These are phyloP conservation scores for Zygoascus meyerae DNA, from an alignment of 1,139 yeast genomes.

Conservation along the genomic window DNA sequence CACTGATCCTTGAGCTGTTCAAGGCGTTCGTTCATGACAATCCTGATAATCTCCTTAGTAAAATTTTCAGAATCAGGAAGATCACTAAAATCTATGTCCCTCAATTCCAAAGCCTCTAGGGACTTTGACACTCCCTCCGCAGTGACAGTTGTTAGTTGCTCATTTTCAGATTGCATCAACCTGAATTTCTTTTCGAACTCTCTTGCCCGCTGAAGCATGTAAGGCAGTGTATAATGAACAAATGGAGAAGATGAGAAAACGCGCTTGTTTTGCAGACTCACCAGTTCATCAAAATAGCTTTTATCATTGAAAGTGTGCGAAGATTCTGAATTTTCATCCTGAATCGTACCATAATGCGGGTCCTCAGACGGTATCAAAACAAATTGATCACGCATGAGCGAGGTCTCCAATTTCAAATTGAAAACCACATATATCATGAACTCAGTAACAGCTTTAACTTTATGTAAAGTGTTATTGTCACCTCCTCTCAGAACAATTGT, in stretches of 20 bases:
- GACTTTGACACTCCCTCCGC: slow-evolving; percentile 14
- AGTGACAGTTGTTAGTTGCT: slow-evolving; percentile 18
- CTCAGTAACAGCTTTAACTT: slow-evolving; percentile 73
- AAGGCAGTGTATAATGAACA: slow-evolving; percentile 63
- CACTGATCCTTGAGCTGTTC: slow-evolving; percentile 28
- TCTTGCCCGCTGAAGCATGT: slow-evolving; percentile 51
- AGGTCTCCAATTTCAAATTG: slow-evolving; percentile 74
- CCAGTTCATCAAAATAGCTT: slow-evolving; percentile 43
- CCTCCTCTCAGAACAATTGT: slow-evolving; percentile 81
- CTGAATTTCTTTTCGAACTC: slow-evolving; percentile 42
- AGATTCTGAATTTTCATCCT: slow-evolving; percentile 4
- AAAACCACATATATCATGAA: slow-evolving; percentile 72
- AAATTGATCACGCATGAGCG: slow-evolving; percentile 71
- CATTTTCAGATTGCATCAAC: slow-evolving; percentile 8
- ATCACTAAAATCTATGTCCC: slow-evolving; percentile 13
- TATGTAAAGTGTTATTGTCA: slow-evolving; percentile 48
- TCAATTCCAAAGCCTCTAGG: slow-evolving; percentile 17
- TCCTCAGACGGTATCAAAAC: slow-evolving; percentile 40
- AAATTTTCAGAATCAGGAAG: slow-evolving; percentile 26
- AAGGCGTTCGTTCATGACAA: slow-evolving; percentile 22
- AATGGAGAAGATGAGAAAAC: slow-evolving; percentile 71
- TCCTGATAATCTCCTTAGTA: slow-evolving; percentile 22
- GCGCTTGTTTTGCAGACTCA: slow-evolving; percentile 46
- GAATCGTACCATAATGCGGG: slow-evolving; percentile 12
- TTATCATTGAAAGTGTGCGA: slow-evolving; percentile 8